Evolutionary conservation across 164 flowering plant species (phyloP).

Genomic region (Santalum album): DNA sequence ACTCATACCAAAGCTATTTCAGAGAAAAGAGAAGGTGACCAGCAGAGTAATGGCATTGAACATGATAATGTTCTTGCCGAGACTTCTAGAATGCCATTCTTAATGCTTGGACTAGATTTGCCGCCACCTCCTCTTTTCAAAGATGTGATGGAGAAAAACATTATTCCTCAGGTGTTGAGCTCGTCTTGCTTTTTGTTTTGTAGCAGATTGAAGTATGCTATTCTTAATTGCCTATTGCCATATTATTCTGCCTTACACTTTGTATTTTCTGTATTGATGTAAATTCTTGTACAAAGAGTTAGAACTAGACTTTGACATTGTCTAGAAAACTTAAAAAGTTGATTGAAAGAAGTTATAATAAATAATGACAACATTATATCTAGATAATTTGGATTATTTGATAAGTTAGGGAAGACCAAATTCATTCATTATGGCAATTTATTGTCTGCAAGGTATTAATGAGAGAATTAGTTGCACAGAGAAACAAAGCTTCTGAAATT

Average conservation of each 20-base stretch:
- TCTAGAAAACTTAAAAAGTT: no score
- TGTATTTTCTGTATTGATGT: not conserved
- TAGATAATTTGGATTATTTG: no score
- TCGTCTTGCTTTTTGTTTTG: constrained; percentile 1
- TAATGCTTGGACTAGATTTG: constrained; percentile 97
- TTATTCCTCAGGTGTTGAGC: constrained; percentile 77
- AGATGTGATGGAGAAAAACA: constrained; percentile 96
- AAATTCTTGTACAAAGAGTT: no score
- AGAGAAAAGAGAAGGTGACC: constrained; percentile 50
- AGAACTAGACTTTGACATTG: no score
- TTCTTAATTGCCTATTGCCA: no score
- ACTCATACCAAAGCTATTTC: constrained; percentile 31
- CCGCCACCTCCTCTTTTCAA: constrained; percentile 95
- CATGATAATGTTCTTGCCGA: constrained; percentile 27
- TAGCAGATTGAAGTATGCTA: not conserved
- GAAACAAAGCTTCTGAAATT: no score
- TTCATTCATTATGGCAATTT: no score
- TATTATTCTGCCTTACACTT: not conserved
- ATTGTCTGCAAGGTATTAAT: no score
- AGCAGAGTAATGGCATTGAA: constrained; percentile 33
- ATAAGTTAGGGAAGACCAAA: no score
- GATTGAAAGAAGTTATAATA: no score
- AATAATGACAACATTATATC: no score
- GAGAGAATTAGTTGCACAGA: no score
- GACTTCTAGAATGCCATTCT: constrained; percentile 76